Conservation (phyloP, 2,329 filamentous ascomycete genomes). For the Paradendryphiella salina region DNA sequence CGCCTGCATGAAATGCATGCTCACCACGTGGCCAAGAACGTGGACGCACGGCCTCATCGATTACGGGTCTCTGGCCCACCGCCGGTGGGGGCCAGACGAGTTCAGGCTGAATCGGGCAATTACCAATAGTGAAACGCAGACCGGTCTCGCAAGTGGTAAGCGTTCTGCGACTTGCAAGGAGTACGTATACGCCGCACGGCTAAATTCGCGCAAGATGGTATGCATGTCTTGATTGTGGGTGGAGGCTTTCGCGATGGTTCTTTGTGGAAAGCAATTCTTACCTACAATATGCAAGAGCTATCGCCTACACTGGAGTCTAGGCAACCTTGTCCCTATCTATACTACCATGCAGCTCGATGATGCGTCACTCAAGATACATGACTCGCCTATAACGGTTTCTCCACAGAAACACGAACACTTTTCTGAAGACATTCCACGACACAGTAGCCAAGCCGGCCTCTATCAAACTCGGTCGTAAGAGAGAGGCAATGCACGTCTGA, state of each 20-base stretch:
- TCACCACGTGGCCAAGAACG: slow-evolving; percentile 11
- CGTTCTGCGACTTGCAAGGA: background rate
- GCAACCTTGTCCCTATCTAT: background rate
- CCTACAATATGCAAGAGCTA: too few species aligned
- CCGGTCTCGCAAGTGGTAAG: background rate
- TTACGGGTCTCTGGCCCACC: background rate
- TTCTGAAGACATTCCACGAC: background rate
- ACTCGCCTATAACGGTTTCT: background rate
- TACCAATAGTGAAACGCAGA: slow-evolving; percentile 6
- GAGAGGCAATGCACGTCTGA: background rate
- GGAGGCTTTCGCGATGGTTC: too few species aligned
- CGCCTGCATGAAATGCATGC: slow-evolving; percentile 13
- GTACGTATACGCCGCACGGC: background rate
- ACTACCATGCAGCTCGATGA: background rate
- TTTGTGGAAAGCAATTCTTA: too few species aligned
- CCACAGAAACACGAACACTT: background rate
- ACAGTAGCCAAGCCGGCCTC: background rate
- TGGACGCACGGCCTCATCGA: slow-evolving; percentile 7
- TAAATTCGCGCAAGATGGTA: background rate
- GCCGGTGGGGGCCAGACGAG: slow-evolving; percentile 2
- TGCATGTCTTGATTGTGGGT: too few species aligned
- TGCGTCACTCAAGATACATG: background rate
- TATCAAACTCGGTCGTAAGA: background rate
- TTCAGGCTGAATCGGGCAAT: background rate
- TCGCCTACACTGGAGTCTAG: background rate